Evolutionary conservation across 108 stramenopile species (phyloP).

Genomic region (Bacterosira constricta): DNA sequence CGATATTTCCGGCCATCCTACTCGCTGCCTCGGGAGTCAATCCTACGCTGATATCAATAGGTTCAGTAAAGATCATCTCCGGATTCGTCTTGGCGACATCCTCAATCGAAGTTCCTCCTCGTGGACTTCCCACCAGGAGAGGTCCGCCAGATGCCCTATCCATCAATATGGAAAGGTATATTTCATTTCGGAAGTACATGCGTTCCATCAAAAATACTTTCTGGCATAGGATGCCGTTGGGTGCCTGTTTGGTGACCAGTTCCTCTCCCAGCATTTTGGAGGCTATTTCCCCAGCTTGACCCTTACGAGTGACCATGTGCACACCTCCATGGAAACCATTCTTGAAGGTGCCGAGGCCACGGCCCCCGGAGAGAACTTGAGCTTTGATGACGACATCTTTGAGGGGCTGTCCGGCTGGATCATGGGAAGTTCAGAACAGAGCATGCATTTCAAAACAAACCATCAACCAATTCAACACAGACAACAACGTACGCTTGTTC

Average conservation of each 20-base stretch:
- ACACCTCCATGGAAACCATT: constrained; percentile 91
- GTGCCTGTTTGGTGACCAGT: constrained; percentile 85
- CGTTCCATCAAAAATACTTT: constrained; percentile 85
- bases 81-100: constrained; percentile 82
- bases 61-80: constrained; percentile 72
- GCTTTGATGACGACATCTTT: constrained; percentile 81
- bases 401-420: constrained; percentile 23
- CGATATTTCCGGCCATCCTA: constrained; percentile 49
- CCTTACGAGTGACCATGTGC: constrained; percentile 68
- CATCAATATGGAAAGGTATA: constrained; percentile 84
- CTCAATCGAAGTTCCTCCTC: constrained; percentile 84
- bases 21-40: constrained; percentile 58
- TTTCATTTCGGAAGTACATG: constrained; percentile 78
- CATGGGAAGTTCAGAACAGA: too few relatives aligned
- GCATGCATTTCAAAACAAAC: too few relatives aligned
- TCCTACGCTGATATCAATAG: constrained; percentile 67
- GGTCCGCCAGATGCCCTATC: constrained; percentile 78
- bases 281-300: constrained; percentile 66
- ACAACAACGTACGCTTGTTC: constrained; percentile 64
- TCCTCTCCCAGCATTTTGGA: constrained; percentile 81
- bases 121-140: constrained; percentile 73
- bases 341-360: constrained; percentile 82
- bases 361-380: constrained; percentile 86
- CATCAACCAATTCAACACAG: too few relatives aligned
- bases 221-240: constrained; percentile 50